A percentile compares a stretch with the other conserved stretches of the same genome.
phyloP scores from a whole-genome alignment of 495 filamentous ascomycete species.

The Staphylotrichum tortipilum region DNA sequence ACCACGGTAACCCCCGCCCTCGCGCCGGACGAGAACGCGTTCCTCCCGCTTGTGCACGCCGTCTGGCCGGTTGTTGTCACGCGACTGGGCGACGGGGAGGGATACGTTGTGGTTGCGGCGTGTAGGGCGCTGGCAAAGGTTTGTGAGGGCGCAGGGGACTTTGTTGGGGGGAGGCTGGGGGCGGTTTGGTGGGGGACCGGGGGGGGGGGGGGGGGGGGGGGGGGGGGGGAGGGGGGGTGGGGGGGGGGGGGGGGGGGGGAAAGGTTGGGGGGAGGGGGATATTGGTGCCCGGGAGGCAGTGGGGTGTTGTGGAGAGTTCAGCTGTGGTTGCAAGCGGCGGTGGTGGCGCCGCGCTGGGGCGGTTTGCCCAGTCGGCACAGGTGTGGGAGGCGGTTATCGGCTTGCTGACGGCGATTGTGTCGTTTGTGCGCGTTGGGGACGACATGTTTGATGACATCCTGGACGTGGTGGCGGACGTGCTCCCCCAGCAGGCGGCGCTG shows the following conservation, averaged over 20 bases:
- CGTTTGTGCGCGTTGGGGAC: slow-evolving; percentile 50
- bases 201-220: slow-evolving; percentile 24
- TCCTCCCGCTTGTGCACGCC: slow-evolving; percentile 80
- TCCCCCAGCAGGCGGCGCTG: slow-evolving; percentile 41
- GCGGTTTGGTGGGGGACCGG: slow-evolving; percentile 7
- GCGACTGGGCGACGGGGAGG: slow-evolving; percentile 65
- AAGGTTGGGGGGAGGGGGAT: slow-evolving; percentile 15
- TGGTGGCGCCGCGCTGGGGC: slow-evolving; percentile 30
- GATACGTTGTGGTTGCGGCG: slow-evolving; percentile 62
- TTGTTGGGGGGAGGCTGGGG: slow-evolving; percentile 46
- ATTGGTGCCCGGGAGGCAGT: slow-evolving; percentile 20
- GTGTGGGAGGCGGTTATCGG: slow-evolving; percentile 51
- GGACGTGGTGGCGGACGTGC: slow-evolving; percentile 45
- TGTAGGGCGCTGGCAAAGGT: slow-evolving; percentile 56
- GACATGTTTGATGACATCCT: slow-evolving; percentile 62
- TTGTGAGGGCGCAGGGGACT: slow-evolving; percentile 64
- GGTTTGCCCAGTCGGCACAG: slow-evolving; percentile 45
- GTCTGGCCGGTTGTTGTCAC: slow-evolving; percentile 73
- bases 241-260: slow-evolving; percentile 22
- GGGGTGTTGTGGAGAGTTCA: slow-evolving; percentile 17
- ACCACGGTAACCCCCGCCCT: slow-evolving; percentile 58
- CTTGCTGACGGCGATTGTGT: slow-evolving; percentile 46
- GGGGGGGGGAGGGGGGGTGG: slow-evolving; percentile 24
- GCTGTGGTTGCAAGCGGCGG: too few species aligned
- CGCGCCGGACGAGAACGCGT: slow-evolving; percentile 64